Evolutionary conservation across 2,329 filamentous ascomycete genomes (phyloP), one percentile per base, ranked within the genome.

Genomic region (Lachnellula hyalina): DNA sequence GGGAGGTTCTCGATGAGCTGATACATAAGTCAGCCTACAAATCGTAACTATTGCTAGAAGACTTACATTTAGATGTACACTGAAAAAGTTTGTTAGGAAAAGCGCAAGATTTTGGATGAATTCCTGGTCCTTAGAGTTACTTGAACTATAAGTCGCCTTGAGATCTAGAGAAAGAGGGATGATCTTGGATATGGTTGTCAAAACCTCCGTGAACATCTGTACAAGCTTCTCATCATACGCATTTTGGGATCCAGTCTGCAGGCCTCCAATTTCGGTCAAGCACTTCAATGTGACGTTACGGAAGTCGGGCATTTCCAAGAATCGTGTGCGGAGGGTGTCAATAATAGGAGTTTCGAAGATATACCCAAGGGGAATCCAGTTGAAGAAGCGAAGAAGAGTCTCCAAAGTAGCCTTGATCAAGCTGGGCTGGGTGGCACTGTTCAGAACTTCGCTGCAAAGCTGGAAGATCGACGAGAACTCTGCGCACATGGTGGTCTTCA

Each of bases 401-500:
- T 97, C 92, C 52, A 99, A 81, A 0, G 94, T 99, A n/a, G 93
- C 90, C 76, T 94, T 96, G 74, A 99, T 86, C 53, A 99, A 79
- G 68, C 86, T 95, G 40, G 89, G 81, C 72, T 96, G 90, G 65
- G 87, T 90, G 45, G 93, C 94, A 34, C 90, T 94, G 65, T 87
- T 90, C 63, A 99, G 80, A 51, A 99, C 93, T 71, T 99, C 93
- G 48, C 91, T 92, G 76, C 95, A 99, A 35, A 99, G 84, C 74
- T 96, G 90, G 77, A 97, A 99, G 69, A 99, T 99, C 54, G 91
- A 90, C 1, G 95, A 96, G 73, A 99, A 99, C 74, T 99, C 94
- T 70, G 92, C 87, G 73, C 92, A 96, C 94, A 99, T 99, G 62
- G 90, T 96, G 64, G 92, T 93, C 79, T 99, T 99, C 60, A 99